Base-by-base conservation (phyloP, 2,329 filamentous ascomycete genomes). In the Aureobasidium sp. region DNA sequence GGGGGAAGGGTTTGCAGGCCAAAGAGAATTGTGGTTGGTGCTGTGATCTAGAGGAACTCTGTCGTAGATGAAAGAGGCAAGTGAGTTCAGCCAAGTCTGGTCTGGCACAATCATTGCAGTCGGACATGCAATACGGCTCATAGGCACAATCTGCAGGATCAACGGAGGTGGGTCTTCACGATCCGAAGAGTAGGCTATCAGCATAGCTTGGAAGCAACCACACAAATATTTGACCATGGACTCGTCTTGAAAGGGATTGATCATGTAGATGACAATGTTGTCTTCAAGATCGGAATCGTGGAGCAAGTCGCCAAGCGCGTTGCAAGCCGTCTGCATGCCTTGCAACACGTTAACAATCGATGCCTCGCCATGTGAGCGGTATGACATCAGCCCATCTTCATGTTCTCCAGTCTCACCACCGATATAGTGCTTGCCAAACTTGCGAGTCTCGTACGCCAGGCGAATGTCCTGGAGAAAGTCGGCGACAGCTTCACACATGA, bases 41-140 rank as follows among this genome's bases (percentile, higher is more conserved):
- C 27, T 69, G 45, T 71, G 71, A 61, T 72, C 70, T 11, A 69
- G 61, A 3, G 81, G 80, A 68, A 89, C 91, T 6, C 90, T 85
- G 69, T 91, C 88, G 68, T 93, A 94, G 2, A 88, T 83, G 72
- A 93, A 88, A 63, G 90, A 79, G 19, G 87, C 88, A 17, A 92
- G 77, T 61, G 77, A 82, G 48, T 78, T 76, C 67, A 88, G 83
- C 15, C 86, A 85, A 5, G 75, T 71, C 0, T 84, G 82, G 1
- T 82, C 78, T 1, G 85, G 82, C n/a, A 89, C 79, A 1, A 86
- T 81, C 15, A 91, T 74, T 2, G 80, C 80, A 1, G 82, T 81
- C 4, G 84, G 78, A 0, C 85, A 87, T 8, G 86, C 84, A 9
- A 94, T 73, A n/a, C 85, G 77, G 61, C 84, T 82, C 17, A 86